Evolutionary conservation across 805 yeast genomes (phyloP), one percentile per base, ranked within the genome.

Genomic region (Zygosaccharomyces siamensis): DNA sequence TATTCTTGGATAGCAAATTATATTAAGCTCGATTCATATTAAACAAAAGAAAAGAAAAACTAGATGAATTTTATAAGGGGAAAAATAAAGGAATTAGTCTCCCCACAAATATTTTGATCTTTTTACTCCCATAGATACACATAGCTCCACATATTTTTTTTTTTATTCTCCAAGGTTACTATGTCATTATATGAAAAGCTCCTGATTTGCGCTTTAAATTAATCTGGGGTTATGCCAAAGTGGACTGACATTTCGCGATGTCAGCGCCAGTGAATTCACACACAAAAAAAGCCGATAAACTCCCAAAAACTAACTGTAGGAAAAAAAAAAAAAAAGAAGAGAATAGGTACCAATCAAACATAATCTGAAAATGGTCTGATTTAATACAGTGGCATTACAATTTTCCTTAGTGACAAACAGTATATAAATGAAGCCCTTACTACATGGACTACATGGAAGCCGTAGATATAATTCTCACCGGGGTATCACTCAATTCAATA

Each of bases 1-100:
- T 41, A 31, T 41, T 35, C 45, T 23, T 41, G 33, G 28, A 21
- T 41, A 5, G 39, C 21, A 41, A 35, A 16, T 41, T 12, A 32
- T 24, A 35, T 26, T 21, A 24, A 10, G 45, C 45, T n/a, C 33
- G 12, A 33, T 8, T 31, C 8, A 7, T 7, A 26, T 3, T 5
- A 23, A 23, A 6, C 24, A 23, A 23, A 23, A 23, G 6, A 23
- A 23, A 6, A 23, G 7, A 23, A 6, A 23, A 23, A 23, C 5
- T 6, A 6, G 7, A 10, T 26, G 11, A 10, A 7, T 3, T 10
- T 8, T 8, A 26, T 10, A 26, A 26, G 28, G 28, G 28, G 28
- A 26, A 10, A 4, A 23, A 23, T 23, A 7, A 26, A 7, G 28
- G 2, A 26, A 8, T 10, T 8, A 32, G 24, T 43, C 21, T 27